These are phyloP conservation scores for Trichoderma sp. DNA, from an alignment of 2,329 filamentous ascomycete genomes.

Conservation along the genomic window DNA sequence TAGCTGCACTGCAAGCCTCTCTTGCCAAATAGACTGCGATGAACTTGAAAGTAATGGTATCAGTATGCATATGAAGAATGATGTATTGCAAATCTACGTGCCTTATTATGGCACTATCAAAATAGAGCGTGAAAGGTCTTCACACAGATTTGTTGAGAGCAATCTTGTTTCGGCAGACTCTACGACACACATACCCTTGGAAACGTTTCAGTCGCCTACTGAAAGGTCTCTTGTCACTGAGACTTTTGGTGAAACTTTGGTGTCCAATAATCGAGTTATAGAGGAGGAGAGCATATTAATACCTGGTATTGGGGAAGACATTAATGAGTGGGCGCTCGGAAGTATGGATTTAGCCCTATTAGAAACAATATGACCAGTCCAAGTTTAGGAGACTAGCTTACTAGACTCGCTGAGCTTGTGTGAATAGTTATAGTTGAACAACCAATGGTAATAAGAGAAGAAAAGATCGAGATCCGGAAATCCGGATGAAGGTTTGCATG, in stretches of 20 bases:
- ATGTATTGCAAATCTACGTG: not conserved
- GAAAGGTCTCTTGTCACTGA: not conserved
- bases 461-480: too few relatives aligned
- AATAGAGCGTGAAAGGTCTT: not conserved
- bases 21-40: not conserved
- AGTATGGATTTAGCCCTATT: not conserved
- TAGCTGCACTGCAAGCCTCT: not conserved
- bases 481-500: too few relatives aligned
- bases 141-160: not conserved
- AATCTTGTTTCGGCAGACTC: not conserved
- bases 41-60: not conserved
- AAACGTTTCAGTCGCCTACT: not conserved
- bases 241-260: not conserved
- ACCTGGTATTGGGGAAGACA: not conserved
- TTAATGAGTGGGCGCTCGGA: not conserved
- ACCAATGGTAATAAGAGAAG: too few relatives aligned
- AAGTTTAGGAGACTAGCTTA: not conserved
- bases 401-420: not conserved
- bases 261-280: not conserved
- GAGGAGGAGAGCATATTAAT: not conserved
- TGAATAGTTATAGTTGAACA: not conserved
- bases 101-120: not conserved
- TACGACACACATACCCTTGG: not conserved
- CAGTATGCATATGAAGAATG: not conserved
- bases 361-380: not conserved